A percentile compares a stretch with the other conserved stretches of the same genome.
phyloP scores from a whole-genome alignment of 768 basidiomycete genomes.

The Vararia minispora region DNA sequence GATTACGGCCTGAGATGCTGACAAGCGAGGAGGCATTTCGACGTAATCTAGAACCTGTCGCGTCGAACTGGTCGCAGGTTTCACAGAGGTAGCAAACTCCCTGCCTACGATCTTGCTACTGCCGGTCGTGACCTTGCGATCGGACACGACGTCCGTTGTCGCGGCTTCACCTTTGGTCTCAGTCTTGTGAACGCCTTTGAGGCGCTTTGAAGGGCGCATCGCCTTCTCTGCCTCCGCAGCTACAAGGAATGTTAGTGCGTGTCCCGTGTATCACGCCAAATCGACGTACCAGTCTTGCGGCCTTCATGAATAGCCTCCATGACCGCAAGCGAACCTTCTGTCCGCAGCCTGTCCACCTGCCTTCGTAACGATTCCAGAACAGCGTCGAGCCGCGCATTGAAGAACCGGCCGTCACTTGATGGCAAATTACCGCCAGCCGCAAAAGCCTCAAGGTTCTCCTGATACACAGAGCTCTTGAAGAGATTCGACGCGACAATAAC shows the following conservation, averaged over 20 bases:
- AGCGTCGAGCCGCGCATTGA: constrained; percentile 69
- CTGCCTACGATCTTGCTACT: no score
- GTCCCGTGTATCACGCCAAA: constrained; percentile 2
- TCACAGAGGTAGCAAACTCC: no score
- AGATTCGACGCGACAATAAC: constrained; percentile 78
- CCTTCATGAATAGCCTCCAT: constrained; percentile 53
- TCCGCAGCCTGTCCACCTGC: constrained; percentile 61
- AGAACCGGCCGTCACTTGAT: constrained; percentile 70
- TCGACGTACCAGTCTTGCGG: constrained; percentile 42
- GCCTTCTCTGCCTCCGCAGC: constrained; percentile 42
- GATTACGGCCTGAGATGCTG: constrained; percentile 9
- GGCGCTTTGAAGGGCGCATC: constrained; percentile 44
- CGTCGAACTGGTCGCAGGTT: constrained; percentile 7
- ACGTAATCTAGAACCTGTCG: no score
- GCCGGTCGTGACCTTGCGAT: no score
- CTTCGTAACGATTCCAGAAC: constrained; percentile 42
- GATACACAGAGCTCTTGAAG: constrained; percentile 70
- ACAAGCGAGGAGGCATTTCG: no score
- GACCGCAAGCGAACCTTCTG: constrained; percentile 52
- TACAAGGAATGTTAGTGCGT: constrained; percentile 16
- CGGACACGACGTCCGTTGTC: no score
- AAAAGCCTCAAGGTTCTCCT: constrained; percentile 64
- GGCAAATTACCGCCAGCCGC: constrained; percentile 62
- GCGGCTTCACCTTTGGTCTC: no score
- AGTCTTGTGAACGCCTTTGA: constrained; percentile 47